Conservation (phyloP, 139 green algal species). For the Closterium sp. region DNA sequence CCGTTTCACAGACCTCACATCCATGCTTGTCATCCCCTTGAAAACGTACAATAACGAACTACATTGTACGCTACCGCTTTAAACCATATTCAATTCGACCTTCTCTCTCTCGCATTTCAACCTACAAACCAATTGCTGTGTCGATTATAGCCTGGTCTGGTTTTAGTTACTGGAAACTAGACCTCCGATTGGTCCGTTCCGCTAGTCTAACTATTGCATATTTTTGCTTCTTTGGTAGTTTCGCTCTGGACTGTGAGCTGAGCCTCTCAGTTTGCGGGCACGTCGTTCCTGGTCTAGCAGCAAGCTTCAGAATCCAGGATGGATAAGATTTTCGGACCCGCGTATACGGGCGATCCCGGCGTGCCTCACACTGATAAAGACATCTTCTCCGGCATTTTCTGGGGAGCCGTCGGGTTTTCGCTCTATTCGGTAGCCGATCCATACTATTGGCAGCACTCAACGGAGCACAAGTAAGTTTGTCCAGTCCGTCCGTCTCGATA, state of each 20-base stretch:
- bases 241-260: neutral
- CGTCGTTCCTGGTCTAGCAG: neutral
- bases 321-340: conserved; percentile 38
- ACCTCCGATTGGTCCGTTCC: neutral
- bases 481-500: neutral
- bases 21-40: neutral
- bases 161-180: neutral
- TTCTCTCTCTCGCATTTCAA: neutral
- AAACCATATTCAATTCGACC: neutral
- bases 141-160: no score
- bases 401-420: conserved; percentile 23
- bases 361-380: conserved; percentile 35
- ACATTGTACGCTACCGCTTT: neutral
- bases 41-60: neutral
- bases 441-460: conserved; percentile 33
- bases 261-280: neutral
- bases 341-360: conserved; percentile 34
- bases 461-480: conserved; percentile 7
- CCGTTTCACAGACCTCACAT: neutral
- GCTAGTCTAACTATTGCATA: neutral
- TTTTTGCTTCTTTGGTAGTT: neutral
- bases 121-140: no score
- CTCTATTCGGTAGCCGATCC: conserved; percentile 22
- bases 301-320: conserved; percentile 1
- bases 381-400: conserved; percentile 30